A percentile compares a stretch with the other conserved stretches of the same genome.
Conservation (phyloP, 2,329 filamentous ascomycete species). For the Xylaria sp. region DNA sequence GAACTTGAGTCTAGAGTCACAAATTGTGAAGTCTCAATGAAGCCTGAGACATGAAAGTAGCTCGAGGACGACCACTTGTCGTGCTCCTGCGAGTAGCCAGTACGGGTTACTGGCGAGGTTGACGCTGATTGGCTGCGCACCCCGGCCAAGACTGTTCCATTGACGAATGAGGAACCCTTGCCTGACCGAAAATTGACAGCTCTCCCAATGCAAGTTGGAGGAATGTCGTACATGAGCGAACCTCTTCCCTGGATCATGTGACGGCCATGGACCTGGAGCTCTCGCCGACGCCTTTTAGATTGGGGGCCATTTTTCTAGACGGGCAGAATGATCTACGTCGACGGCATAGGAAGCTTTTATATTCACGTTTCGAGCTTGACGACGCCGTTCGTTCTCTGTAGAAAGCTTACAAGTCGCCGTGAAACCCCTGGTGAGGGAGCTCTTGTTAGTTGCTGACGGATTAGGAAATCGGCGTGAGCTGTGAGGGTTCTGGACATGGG, state of each 20-base stretch:
- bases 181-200: constrained; percentile 44
- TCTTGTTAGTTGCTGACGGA: constrained; percentile 33
- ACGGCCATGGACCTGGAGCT: constrained; percentile 39
- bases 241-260: constrained; percentile 45
- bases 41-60: constrained; percentile 48
- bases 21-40: constrained; percentile 48
- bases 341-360: constrained; percentile 38
- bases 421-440: constrained; percentile 21
- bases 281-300: constrained; percentile 30
- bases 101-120: constrained; percentile 40
- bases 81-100: constrained; percentile 46
- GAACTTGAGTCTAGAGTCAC: constrained; percentile 46
- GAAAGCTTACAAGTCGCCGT: constrained; percentile 21
- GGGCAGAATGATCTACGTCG: constrained; percentile 21
- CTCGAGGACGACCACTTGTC: constrained; percentile 47
- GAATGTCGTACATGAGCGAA: constrained; percentile 44
- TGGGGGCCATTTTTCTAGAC: constrained; percentile 40
- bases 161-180: constrained; percentile 47
- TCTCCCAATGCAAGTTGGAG: constrained; percentile 42
- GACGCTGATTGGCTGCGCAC: constrained; percentile 44
- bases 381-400: constrained; percentile 18
- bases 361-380: constrained; percentile 26
- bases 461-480: constrained; percentile 37
- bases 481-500: constrained; percentile 30
- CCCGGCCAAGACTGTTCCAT: constrained; percentile 40